These are phyloP conservation scores for Malus fusca DNA, from an alignment of 306 rosid genomes.

Conservation along the genomic window DNA sequence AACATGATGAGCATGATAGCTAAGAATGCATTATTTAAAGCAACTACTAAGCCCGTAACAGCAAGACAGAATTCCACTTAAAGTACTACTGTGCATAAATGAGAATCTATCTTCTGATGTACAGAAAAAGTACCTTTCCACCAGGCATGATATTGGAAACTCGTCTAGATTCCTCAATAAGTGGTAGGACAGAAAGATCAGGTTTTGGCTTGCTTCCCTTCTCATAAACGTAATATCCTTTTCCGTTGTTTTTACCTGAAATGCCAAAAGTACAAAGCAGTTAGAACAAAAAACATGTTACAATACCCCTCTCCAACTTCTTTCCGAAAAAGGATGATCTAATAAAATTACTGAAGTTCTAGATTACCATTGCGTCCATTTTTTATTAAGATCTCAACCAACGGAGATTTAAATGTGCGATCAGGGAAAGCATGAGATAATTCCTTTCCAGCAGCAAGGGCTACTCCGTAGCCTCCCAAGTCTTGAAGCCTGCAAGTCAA, in stretches of 20 bases:
- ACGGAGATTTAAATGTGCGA: conserved; percentile 52
- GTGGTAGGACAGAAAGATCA: conserved; percentile 57
- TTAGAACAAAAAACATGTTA: conserved; percentile 9
- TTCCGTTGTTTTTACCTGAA: conserved; percentile 84
- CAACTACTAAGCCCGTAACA: neutral
- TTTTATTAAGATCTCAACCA: conserved; percentile 61
- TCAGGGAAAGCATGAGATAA: conserved; percentile 54
- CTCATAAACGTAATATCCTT: conserved; percentile 72
- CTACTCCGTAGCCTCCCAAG: conserved; percentile 82
- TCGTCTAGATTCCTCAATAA: conserved; percentile 68
- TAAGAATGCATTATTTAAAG: neutral
- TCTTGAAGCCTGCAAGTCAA: conserved; percentile 78
- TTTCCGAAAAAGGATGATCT: neutral
- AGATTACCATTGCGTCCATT: conserved; percentile 74
- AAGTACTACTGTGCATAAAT: conserved; percentile 1
- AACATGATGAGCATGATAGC: neutral
- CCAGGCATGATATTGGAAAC: conserved; percentile 56
- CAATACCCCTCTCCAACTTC: neutral
- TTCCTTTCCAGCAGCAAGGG: conserved; percentile 52
- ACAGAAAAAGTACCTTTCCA: conserved; percentile 60
- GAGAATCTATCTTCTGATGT: neutral
- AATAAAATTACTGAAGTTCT: neutral
- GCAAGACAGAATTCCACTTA: neutral
- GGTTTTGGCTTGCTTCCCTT: conserved; percentile 90
- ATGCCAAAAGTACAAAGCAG: neutral